Conservation (phyloP, 208 protist species). For the Vickermania ingenoplastis region DNA sequence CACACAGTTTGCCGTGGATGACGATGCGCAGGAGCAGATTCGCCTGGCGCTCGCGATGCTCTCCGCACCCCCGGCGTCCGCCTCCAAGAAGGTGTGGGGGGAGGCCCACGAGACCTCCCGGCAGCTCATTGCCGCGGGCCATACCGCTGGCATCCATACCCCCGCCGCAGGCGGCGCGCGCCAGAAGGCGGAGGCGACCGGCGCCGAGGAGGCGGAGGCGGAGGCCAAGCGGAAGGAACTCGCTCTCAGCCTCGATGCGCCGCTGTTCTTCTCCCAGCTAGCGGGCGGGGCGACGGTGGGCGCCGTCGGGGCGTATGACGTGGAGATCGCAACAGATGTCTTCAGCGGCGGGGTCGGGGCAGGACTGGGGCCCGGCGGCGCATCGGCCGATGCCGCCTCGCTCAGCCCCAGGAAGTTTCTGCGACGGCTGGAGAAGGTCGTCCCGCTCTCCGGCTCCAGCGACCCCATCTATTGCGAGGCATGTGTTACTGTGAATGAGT, state of each 20-base stretch:
- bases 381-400: slow-evolving; percentile 6
- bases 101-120: slow-evolving; percentile 67
- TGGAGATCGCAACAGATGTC: slow-evolving; percentile 6
- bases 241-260: slow-evolving; percentile 49
- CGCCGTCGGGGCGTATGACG: background rate
- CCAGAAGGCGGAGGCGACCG: background rate
- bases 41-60: slow-evolving; percentile 56
- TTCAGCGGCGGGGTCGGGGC: slow-evolving; percentile 13
- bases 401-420: slow-evolving; percentile 53
- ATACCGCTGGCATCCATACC: too few relatives aligned
- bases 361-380: slow-evolving; percentile 11
- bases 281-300: slow-evolving; percentile 8
- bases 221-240: slow-evolving; percentile 6
- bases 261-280: slow-evolving; percentile 76
- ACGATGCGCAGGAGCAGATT: slow-evolving; percentile 90
- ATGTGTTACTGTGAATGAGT: slow-evolving; percentile 94
- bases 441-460: slow-evolving; percentile 94
- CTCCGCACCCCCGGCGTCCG: slow-evolving; percentile 13
- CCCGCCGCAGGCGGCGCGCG: background rate
- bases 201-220: slow-evolving; percentile 29
- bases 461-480: slow-evolving; percentile 97
- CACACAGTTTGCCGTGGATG: slow-evolving; percentile 32
- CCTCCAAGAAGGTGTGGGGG: slow-evolving; percentile 29
- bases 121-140: background rate
- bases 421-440: slow-evolving; percentile 72